A percentile compares a stretch with the other conserved stretches of the same genome.
Conservation (phyloP, 495 filamentous ascomycete genomes). For the Neurospora sp. region DNA sequence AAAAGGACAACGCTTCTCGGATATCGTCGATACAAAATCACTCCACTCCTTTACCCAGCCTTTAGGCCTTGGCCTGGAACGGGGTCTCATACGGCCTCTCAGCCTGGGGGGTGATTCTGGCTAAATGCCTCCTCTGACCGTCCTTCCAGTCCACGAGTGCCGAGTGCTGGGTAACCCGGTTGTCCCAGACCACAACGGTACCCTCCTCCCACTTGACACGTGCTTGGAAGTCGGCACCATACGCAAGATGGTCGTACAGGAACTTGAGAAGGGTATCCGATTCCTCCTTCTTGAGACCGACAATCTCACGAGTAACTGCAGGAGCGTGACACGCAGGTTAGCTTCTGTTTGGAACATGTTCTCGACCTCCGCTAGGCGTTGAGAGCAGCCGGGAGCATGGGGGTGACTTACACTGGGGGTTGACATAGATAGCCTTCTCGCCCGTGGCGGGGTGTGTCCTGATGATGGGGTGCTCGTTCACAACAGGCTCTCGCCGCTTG, state of each 20-base stretch:
- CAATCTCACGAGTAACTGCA: conserved; percentile 58
- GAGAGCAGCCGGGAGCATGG: background rate
- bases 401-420: conserved; percentile 66
- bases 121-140: conserved; percentile 70
- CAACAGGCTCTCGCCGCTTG: conserved; percentile 60
- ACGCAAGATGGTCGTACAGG: conserved; percentile 76
- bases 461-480: conserved; percentile 62
- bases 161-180: conserved; percentile 71
- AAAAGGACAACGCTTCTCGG: conserved; percentile 1
- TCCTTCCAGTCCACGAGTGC: conserved; percentile 70
- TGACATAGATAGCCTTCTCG: conserved; percentile 80
- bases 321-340: conserved; percentile 2
- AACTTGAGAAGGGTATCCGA: conserved; percentile 75
- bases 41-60: background rate
- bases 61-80: conserved; percentile 37
- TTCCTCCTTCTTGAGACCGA: conserved; percentile 70
- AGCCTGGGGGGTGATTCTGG: conserved; percentile 76
- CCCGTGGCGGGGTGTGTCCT: conserved; percentile 75
- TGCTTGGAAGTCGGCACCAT: conserved; percentile 77
- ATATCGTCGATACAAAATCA: background rate
- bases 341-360: background rate
- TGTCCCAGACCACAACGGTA: conserved; percentile 88
- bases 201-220: conserved; percentile 70
- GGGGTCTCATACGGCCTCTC: conserved; percentile 65
- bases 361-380: background rate